phyloP scores from a whole-genome alignment of 2,329 filamentous ascomycete genomes.

The Fusarium pilosicola region DNA sequence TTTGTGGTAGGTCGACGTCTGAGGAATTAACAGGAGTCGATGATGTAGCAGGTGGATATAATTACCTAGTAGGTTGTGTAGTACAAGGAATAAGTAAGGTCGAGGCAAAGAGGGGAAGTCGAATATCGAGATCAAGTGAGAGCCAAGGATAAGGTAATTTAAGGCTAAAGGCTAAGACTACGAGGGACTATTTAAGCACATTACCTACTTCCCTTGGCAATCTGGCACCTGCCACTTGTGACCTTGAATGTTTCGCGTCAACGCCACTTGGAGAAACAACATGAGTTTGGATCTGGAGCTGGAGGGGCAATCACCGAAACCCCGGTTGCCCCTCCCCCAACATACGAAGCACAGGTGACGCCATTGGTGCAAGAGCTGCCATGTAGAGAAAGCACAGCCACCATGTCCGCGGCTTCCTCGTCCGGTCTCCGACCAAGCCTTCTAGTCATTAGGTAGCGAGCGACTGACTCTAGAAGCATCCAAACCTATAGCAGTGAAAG shows the following conservation, averaged over 20 bases:
- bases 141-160: neutral
- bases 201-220: conserved; percentile 24
- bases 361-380: conserved; percentile 29
- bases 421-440: neutral
- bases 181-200: conserved; percentile 24
- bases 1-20: neutral
- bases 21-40: conserved; percentile 16
- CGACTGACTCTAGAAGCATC: neutral
- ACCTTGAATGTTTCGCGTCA: conserved; percentile 27
- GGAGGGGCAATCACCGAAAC: conserved; percentile 30
- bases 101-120: conserved; percentile 14
- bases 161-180: conserved; percentile 1
- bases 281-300: conserved; percentile 9
- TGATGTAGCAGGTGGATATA: conserved; percentile 29
- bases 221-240: conserved; percentile 26
- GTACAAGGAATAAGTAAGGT: neutral
- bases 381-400: conserved; percentile 26
- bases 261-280: conserved; percentile 17
- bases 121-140: neutral
- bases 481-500: neutral
- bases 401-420: conserved; percentile 1
- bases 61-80: neutral
- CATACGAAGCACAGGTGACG: conserved; percentile 25
- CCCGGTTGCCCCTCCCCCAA: conserved; percentile 33
- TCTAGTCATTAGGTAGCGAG: neutral